Conservation (phyloP, 2,329 filamentous ascomycete species). For the Aspergillus sp. region DNA sequence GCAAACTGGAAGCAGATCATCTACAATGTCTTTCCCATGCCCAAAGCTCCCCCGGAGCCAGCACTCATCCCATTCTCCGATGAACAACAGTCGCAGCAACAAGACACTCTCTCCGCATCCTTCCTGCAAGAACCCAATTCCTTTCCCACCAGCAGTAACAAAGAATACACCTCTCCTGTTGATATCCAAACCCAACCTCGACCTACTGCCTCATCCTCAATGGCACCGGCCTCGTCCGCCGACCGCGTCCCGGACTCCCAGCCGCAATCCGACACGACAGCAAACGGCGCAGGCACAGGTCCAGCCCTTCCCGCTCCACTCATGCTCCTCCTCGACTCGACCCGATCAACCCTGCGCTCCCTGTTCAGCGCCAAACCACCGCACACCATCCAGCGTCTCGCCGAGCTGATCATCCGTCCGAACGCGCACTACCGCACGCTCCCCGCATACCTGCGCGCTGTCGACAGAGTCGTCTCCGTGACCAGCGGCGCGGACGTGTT, state of each 20-base stretch:
- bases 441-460: slow-evolving; percentile 80
- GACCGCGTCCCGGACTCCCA: slow-evolving; percentile 43
- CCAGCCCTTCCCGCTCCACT: slow-evolving; percentile 62
- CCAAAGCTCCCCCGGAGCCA: slow-evolving; percentile 50
- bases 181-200: slow-evolving; percentile 28
- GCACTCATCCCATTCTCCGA: slow-evolving; percentile 25
- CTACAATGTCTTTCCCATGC: slow-evolving; percentile 71
- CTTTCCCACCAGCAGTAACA: slow-evolving; percentile 32
- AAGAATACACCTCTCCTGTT: slow-evolving; percentile 34
- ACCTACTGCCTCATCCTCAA: slow-evolving; percentile 33
- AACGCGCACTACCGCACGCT: slow-evolving; percentile 76
- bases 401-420: slow-evolving; percentile 78
- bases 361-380: slow-evolving; percentile 75
- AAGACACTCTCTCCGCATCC: slow-evolving; percentile 14
- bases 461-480: slow-evolving; percentile 87
- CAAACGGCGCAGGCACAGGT: slow-evolving; percentile 42
- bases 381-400: slow-evolving; percentile 87
- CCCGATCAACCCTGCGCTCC: slow-evolving; percentile 57
- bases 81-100: slow-evolving; percentile 18
- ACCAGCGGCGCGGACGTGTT: slow-evolving; percentile 79
- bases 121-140: slow-evolving; percentile 28
- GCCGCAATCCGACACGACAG: slow-evolving; percentile 30
- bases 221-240: slow-evolving; percentile 33
- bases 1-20: slow-evolving; percentile 58
- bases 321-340: slow-evolving; percentile 59